Evolutionary conservation across 164 flowering plant species (phyloP).

Genomic region (Aristolochia fimbriata): DNA sequence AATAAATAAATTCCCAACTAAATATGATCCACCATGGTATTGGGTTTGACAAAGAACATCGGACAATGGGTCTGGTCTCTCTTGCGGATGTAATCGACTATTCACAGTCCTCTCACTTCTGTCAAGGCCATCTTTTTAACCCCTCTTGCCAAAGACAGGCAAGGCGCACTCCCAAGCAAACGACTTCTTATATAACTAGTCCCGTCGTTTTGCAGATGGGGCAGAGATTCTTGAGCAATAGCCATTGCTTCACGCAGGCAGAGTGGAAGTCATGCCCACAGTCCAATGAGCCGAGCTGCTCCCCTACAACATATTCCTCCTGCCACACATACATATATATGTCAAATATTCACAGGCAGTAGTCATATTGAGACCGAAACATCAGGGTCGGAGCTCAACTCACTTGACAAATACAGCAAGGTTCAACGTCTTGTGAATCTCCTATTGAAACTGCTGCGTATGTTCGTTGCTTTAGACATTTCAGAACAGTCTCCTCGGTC

Average conservation of each 20-base stretch:
- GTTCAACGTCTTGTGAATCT: slow-evolving; percentile 37
- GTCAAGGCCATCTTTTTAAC: too few species aligned
- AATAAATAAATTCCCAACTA: background rate
- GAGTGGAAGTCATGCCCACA: slow-evolving; percentile 81
- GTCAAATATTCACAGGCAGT: background rate
- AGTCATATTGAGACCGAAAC: too few species aligned
- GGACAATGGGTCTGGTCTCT: background rate
- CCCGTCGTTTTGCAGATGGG: slow-evolving; percentile 76
- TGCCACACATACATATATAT: slow-evolving; percentile 17
- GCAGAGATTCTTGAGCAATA: slow-evolving; percentile 66
- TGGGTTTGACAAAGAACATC: background rate
- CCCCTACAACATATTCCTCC: slow-evolving; percentile 63
- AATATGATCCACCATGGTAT: background rate
- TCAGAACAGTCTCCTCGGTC: slow-evolving; percentile 45
- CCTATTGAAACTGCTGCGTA: slow-evolving; percentile 10
- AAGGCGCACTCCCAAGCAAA: background rate
- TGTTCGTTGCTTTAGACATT: slow-evolving; percentile 41
- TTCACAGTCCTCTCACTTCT: too few species aligned
- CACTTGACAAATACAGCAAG: slow-evolving; percentile 86
- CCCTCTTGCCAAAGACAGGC: too few species aligned
- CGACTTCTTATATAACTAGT: slow-evolving; percentile 7
- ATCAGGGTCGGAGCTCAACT: background rate
- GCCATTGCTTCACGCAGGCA: slow-evolving; percentile 72
- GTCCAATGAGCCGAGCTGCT: slow-evolving; percentile 51
- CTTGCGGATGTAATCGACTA: background rate